Conservation (phyloP, 148 eudicot genomes). For the Fagopyrum tataricum region DNA sequence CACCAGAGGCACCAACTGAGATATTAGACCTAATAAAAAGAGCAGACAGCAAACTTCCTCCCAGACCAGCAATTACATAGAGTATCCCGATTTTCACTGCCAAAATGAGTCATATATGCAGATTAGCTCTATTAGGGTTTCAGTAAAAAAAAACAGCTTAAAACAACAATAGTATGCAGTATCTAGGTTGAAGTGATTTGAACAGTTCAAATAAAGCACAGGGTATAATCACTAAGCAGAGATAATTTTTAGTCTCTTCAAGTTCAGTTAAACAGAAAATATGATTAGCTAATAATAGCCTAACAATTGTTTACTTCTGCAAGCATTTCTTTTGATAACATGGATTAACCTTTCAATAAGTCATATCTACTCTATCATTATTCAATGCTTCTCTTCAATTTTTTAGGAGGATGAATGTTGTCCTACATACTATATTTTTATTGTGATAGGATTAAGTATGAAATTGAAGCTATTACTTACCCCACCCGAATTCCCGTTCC, state of each 20-base stretch:
- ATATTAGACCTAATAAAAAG: conserved; percentile 62
- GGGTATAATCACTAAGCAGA: no score
- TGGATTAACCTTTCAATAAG: no score
- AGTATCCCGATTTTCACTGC: conserved; percentile 67
- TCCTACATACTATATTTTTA: background rate
- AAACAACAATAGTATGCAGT: background rate
- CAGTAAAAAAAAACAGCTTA: conserved; percentile 16
- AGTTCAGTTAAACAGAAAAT: no score
- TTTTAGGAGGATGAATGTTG: background rate
- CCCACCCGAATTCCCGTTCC: conserved; percentile 20
- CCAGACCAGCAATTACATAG: conserved; percentile 75
- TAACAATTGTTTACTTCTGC: no score
- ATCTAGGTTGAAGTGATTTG: no score
- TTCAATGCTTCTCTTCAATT: background rate
- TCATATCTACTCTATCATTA: background rate
- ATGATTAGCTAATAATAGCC: no score
- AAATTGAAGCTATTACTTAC: background rate
- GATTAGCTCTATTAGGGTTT: no score
- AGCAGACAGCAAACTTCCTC: conserved; percentile 79
- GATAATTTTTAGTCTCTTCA: no score
- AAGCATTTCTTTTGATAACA: no score
- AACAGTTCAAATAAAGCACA: no score
- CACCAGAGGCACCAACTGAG: conserved; percentile 97
- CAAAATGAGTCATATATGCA: no score
- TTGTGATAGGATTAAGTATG: background rate